Evolutionary conservation across 208 protist species (phyloP).

Genomic region (Herpetomonas samuelpessoai): DNA sequence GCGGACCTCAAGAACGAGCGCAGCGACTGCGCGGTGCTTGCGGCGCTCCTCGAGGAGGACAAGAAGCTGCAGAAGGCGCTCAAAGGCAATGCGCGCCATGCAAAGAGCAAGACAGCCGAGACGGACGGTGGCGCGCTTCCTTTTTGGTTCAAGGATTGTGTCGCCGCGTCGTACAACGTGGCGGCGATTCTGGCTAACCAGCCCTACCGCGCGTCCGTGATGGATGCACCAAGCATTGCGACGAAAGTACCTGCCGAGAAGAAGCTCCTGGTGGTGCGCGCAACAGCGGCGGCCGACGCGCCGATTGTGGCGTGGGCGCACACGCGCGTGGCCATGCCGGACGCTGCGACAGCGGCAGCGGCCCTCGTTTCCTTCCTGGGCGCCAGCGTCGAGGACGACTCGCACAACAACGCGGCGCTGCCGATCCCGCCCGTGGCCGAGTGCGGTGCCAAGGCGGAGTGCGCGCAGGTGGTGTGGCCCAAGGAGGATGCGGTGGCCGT

Average conservation of each 20-base stretch:
- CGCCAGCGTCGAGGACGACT: background rate
- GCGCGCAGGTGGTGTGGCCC: constrained; percentile 48
- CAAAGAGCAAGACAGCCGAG: constrained; percentile 45
- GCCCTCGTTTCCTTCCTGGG: constrained; percentile 16
- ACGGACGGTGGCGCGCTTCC: constrained; percentile 41
- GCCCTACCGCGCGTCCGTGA: constrained; percentile 45
- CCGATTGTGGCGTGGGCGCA: constrained; percentile 54
- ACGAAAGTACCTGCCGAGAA: constrained; percentile 35
- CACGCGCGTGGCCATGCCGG: constrained; percentile 29
- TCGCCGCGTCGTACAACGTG: constrained; percentile 69
- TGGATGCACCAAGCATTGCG: constrained; percentile 31
- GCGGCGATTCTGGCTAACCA: constrained; percentile 37
- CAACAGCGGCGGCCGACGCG: constrained; percentile 6
- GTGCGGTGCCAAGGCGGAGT: constrained; percentile 13
- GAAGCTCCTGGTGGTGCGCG: constrained; percentile 52
- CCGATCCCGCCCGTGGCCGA: constrained; percentile 20
- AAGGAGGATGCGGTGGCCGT: constrained; percentile 64
- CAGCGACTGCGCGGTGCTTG: constrained; percentile 41
- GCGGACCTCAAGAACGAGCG: constrained; percentile 44
- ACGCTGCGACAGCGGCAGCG: constrained; percentile 21
- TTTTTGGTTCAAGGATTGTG: constrained; percentile 52
- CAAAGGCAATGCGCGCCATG: constrained; percentile 50
- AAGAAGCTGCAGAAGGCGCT: constrained; percentile 50
- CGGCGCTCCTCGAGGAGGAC: constrained; percentile 64
- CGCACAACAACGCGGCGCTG: constrained; percentile 9